These are phyloP conservation scores for Penicillium coprophilum DNA, from an alignment of 495 filamentous ascomycete species.

Conservation along the genomic window DNA sequence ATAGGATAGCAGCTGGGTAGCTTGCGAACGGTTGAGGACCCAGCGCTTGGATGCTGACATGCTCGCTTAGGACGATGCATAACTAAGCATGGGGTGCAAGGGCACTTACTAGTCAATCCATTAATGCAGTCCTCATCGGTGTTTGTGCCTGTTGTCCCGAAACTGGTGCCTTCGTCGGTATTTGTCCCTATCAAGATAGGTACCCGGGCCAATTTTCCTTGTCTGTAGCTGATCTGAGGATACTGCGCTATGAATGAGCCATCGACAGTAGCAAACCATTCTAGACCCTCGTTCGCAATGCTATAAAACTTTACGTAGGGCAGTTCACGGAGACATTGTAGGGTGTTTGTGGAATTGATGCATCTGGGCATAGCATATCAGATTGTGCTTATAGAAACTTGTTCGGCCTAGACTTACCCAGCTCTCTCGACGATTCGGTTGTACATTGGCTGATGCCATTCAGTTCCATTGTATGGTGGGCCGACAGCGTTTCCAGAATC, in stretches of 20 bases:
- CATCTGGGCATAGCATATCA: conserved; percentile 47
- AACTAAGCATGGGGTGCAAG: not conserved
- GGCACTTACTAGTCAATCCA: conserved; percentile 38
- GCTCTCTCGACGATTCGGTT: conserved; percentile 35
- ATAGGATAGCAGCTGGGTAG: conserved; percentile 28
- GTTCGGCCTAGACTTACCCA: conserved; percentile 18
- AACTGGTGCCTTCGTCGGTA: conserved; percentile 51
- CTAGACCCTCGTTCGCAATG: conserved; percentile 44
- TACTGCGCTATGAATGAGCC: conserved; percentile 50
- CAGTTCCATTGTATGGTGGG: conserved; percentile 41
- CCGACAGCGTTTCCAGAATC: conserved; percentile 57
- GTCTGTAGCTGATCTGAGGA: conserved; percentile 36
- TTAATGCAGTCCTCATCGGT: conserved; percentile 46
- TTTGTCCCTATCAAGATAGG: conserved; percentile 49
- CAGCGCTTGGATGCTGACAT: conserved; percentile 39
- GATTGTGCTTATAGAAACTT: not conserved
- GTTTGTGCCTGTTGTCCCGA: conserved; percentile 45
- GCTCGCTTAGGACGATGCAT: not conserved
- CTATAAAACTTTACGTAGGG: conserved; percentile 58
- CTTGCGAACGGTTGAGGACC: conserved; percentile 31
- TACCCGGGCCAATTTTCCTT: conserved; percentile 40
- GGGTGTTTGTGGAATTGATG: conserved; percentile 51
- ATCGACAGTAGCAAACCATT: conserved; percentile 50
- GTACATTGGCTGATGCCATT: conserved; percentile 46
- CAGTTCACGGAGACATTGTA: conserved; percentile 60